Evolutionary conservation across 1,284 basidiomycete species (phyloP).

Genomic region (Polyporus tsugae): DNA sequence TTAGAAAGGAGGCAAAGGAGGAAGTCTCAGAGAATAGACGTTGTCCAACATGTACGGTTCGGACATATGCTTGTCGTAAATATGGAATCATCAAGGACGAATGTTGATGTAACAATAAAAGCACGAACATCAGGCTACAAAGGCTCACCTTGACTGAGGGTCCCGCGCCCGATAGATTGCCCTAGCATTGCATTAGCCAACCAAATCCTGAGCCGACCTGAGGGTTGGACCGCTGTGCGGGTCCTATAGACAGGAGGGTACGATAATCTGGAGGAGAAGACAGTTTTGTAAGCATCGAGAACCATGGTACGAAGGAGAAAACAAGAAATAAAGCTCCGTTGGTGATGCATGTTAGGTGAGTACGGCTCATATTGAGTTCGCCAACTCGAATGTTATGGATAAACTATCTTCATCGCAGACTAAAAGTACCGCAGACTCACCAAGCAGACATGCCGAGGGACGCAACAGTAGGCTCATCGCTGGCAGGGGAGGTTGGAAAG

Average conservation of each 20-base stretch:
- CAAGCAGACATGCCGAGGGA: not conserved
- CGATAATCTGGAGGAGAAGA: not conserved
- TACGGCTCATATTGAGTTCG: constrained; percentile 71
- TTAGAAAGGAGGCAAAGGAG: constrained; percentile 16
- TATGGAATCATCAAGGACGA: constrained; percentile 50
- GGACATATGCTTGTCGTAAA: constrained; percentile 68
- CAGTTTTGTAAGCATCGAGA: not conserved
- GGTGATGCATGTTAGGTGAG: constrained; percentile 84
- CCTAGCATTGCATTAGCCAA: not conserved
- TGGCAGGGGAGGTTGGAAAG: not conserved
- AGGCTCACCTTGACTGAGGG: constrained; percentile 23
- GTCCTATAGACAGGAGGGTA: not conserved
- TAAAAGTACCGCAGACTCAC: constrained; percentile 34
- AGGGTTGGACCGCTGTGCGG: not conserved
- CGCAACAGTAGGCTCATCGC: not conserved
- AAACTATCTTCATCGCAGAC: constrained; percentile 63
- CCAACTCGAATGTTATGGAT: constrained; percentile 71
- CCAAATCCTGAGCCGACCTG: not conserved
- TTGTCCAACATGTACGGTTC: constrained; percentile 56
- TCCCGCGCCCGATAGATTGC: not conserved
- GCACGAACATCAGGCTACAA: not conserved
- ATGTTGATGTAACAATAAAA: constrained; percentile 11
- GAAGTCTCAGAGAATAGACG: constrained; percentile 52
- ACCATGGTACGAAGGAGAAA: not conserved
- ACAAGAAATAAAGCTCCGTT: constrained; percentile 57